Conservation (phyloP, 2,329 filamentous ascomycete genomes). For the Colletotrichum nymphaeae region DNA sequence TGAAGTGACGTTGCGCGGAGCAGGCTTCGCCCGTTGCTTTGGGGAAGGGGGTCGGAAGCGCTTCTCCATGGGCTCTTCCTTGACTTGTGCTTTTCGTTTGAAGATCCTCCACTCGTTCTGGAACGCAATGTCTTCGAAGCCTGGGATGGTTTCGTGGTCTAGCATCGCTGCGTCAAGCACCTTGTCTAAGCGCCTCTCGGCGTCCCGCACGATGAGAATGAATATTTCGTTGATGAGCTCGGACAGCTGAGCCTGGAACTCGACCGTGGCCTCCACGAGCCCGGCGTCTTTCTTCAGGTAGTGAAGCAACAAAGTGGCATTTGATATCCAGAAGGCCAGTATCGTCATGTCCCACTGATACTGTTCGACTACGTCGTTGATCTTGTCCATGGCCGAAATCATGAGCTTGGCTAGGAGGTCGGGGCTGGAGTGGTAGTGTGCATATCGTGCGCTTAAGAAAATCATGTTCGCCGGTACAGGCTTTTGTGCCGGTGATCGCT, state of each 20-base stretch:
- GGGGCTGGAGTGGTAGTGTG: constrained; percentile 92
- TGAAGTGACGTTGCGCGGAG: constrained; percentile 94
- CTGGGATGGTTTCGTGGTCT: constrained; percentile 97
- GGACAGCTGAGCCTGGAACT: constrained; percentile 92
- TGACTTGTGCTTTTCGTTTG: constrained; percentile 88
- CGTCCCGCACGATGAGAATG: constrained; percentile 95
- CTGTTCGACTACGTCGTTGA: constrained; percentile 94
- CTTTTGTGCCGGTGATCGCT: constrained; percentile 95
- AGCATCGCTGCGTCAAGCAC: constrained; percentile 93
- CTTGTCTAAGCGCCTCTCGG: constrained; percentile 95
- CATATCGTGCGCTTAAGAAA: constrained; percentile 94
- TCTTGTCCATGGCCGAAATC: constrained; percentile 90
- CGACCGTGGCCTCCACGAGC: constrained; percentile 44
- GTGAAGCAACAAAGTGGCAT: constrained; percentile 93
- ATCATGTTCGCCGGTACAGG: constrained; percentile 97
- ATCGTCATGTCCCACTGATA: constrained; percentile 99
- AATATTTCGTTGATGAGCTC: constrained; percentile 99
- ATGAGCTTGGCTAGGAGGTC: constrained; percentile 87
- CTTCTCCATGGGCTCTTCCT: constrained; percentile 91
- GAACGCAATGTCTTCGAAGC: constrained; percentile 95
- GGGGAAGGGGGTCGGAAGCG: constrained; percentile 92
- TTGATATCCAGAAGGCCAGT: constrained; percentile 98
- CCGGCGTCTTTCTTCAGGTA: constrained; percentile 83
- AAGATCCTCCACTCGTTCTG: constrained; percentile 99
- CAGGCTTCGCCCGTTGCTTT: constrained; percentile 90